These are phyloP conservation scores for Leucaena leucocephala DNA, from an alignment of 306 rosid genomes.

Conservation along the genomic window DNA sequence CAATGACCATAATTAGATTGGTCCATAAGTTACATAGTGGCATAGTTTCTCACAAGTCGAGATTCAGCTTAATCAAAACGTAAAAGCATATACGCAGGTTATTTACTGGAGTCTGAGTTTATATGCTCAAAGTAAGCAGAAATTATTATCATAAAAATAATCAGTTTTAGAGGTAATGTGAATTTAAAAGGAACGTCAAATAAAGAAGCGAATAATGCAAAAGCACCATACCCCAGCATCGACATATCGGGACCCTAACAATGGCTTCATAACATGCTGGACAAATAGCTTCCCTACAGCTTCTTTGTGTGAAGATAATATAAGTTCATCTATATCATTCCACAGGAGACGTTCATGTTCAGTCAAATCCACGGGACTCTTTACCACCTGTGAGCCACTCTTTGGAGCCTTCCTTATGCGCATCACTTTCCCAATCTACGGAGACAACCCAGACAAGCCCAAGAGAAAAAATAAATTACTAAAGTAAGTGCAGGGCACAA, in stretches of 20 bases:
- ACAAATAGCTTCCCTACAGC: slow-evolving; percentile 56
- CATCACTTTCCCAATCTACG: slow-evolving; percentile 85
- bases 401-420: slow-evolving; percentile 67
- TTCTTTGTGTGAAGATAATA: slow-evolving; percentile 58
- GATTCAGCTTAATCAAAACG: background rate
- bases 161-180: background rate
- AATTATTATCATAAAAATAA: background rate
- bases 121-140: background rate
- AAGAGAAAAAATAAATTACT: background rate
- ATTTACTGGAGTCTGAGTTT: background rate
- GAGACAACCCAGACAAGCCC: background rate
- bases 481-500: background rate
- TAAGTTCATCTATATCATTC: slow-evolving; percentile 61
- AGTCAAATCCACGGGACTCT: slow-evolving; percentile 56
- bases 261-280: slow-evolving; percentile 71
- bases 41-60: background rate
- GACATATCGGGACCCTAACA: slow-evolving; percentile 72
- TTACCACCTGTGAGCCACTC: slow-evolving; percentile 37
- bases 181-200: background rate
- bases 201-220: background rate
- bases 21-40: background rate
- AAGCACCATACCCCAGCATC: slow-evolving; percentile 74
- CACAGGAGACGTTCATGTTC: slow-evolving; percentile 63
- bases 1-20: background rate
- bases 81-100: background rate